phyloP scores from a whole-genome alignment of 179 eudicot species.

The Camellia oleifera region DNA sequence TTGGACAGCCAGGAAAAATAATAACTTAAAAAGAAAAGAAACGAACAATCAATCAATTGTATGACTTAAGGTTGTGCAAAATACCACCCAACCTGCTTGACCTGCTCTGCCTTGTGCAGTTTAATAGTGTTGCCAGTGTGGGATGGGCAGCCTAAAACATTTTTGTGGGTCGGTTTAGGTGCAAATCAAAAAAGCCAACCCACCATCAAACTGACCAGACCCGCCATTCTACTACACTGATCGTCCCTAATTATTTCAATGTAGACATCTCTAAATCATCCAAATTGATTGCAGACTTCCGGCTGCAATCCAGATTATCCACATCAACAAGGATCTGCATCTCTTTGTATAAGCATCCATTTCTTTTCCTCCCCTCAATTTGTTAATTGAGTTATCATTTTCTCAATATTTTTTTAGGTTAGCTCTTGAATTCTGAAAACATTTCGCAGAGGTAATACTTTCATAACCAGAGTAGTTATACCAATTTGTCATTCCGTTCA shows the following conservation, averaged over 20 bases:
- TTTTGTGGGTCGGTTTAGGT: too few species aligned
- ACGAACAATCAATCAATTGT: background rate
- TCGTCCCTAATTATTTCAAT: too few species aligned
- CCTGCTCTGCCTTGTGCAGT: too few species aligned
- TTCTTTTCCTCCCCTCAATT: background rate
- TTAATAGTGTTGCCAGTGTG: too few species aligned
- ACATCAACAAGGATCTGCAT: background rate
- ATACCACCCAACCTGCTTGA: too few species aligned
- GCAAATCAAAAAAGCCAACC: too few species aligned
- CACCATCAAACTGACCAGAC: too few species aligned
- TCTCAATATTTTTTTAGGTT: background rate
- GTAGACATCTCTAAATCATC: too few species aligned
- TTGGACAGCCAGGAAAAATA: background rate
- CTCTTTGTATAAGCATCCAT: background rate
- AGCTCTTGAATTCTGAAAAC: slow-evolving; percentile 1
- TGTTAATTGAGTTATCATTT: background rate
- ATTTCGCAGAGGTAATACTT: background rate
- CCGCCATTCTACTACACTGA: too few species aligned
- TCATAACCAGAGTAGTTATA: background rate
- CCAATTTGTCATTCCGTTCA: slow-evolving; percentile 7
- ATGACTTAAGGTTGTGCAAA: background rate
- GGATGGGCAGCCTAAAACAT: too few species aligned
- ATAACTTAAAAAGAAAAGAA: background rate
- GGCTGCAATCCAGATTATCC: background rate
- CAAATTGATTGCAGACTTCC: too few species aligned